Evolutionary conservation across 352 stramenopile genomes (phyloP), one percentile per base, ranked within the genome.

Genomic region (Blastocystis sp.): DNA sequence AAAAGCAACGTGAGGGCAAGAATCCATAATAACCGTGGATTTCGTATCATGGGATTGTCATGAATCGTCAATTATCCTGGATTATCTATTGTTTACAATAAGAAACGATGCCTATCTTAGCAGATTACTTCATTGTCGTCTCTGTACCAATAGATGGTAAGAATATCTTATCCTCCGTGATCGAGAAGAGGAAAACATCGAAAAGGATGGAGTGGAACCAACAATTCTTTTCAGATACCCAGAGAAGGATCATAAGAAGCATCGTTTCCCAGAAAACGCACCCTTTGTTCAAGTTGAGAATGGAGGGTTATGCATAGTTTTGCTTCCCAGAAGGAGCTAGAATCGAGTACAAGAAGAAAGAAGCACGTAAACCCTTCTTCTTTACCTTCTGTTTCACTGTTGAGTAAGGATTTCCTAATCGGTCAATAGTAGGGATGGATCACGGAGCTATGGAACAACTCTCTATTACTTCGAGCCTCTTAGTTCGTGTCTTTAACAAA

Each of bases 341-440:
- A 24, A 75, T 86, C n/a, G 61, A 86, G 39, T 59, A 86, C 12
- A 86, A 75, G 43, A 65, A 42, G 27, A 69, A 75, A 21, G 61
- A 86, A 5, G 75, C 57, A n/a, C 49, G 75, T 32, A 86, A 86
- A 51, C 75, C 75, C 6, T 86, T 75, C 61, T 86, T 86, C 61
- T 86, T 86, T 65, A 71, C 75, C 19, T 86, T 86, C 61, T 86
- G 75, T 46, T 86, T 86, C 51, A 86, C 75, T 21, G 54, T 75
- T 19, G 75, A 86, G 75, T 80, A 27, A 5, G 32, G 39, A 69
- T 43, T n/a, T 4, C 16, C 6, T 56, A 21, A 37, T 65, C 14
- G 7, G n/a, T 78, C 1, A 35, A 39, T 32, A 5, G 14, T 78
- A 86, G 75, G 46, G 61, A 86, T 77, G 75, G 75, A 58, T 71